Base-by-base conservation (phyloP, 352 stramenopile genomes). In the Phytophthora brassicae region DNA sequence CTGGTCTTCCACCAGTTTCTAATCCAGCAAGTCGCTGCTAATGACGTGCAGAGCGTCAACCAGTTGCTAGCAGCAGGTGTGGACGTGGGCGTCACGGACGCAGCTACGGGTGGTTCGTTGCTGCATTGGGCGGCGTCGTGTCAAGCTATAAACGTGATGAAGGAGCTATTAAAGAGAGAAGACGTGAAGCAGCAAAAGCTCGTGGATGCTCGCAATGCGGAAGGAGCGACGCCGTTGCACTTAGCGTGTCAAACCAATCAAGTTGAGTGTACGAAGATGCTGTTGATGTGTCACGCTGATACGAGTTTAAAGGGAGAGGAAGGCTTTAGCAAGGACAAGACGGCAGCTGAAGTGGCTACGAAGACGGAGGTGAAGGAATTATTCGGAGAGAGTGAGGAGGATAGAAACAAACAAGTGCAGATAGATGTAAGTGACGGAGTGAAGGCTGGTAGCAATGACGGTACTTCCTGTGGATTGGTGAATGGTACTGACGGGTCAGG, bases 1-100 rank as follows among this genome's bases (percentile, higher is more conserved):
- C 75, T 87, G 49, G 84, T 93, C 22, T 95, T 95, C 55, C 82
- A 91, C 54, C 86, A 95, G 66, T 95, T 93, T 61, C 64, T 84
- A n/a, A 84, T 95, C 42, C 86, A 95, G 56, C 77, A 95, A 44
- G 72, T 95, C 28, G 86, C 86, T 19, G 74, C 74, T 16, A 81
- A 94, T 47, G 68, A 86, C 61, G 72, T 84, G 2, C 36, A 64
- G 1, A 77, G 76, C 38, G 81, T 95, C 22, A 57, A 60, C 56
- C 70, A 81, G 36, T 66, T 95, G 60, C 72, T 95, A n/a, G 22
- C 47, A 1, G 77, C 83, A 5, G 86, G 86, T 13, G 66, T 93
- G 26, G 72, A 80, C 12, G 56, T 84, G 2, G 65, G 59, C 14
- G 72, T 87, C 45, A 83, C 63, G 7, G 86, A 94, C 42, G 73